Evolutionary conservation across 2,329 filamentous ascomycete genomes (phyloP).

Genomic region (Ceratocystis lukuohia): DNA sequence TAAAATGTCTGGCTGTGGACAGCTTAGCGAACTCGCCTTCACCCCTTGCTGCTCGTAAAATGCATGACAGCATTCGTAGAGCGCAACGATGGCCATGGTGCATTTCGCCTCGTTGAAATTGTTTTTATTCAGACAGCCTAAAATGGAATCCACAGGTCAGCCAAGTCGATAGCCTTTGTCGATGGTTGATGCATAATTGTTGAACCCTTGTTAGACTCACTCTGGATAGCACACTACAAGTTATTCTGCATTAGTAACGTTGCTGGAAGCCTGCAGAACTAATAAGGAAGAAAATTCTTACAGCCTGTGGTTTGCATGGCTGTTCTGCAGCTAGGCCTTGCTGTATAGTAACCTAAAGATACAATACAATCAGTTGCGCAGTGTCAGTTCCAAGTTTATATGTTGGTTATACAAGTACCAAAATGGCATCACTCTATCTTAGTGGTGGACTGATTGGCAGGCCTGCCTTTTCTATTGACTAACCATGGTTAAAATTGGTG

Average conservation of each 20-base stretch:
- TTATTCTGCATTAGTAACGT: not conserved
- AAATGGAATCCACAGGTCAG: conserved; percentile 49
- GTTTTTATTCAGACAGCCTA: conserved; percentile 74
- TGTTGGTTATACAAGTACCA: not conserved
- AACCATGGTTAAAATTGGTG: not conserved
- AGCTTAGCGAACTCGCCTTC: conserved; percentile 62
- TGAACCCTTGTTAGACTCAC: conserved; percentile 33
- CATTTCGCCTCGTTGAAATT: conserved; percentile 79
- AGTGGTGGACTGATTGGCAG: too few species aligned
- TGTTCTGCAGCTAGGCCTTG: conserved; percentile 40
- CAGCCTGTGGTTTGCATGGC: conserved; percentile 74
- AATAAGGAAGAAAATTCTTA: conserved; percentile 31
- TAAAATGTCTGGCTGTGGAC: conserved; percentile 68
- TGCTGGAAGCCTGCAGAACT: not conserved
- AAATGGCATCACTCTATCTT: not conserved
- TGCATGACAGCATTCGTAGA: conserved; percentile 85
- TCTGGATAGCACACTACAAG: conserved; percentile 72
- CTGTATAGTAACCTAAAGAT: conserved; percentile 13
- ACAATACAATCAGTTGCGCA: not conserved
- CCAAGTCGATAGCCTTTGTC: conserved; percentile 58
- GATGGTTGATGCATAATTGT: not conserved
- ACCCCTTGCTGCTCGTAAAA: conserved; percentile 77
- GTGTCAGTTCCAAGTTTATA: not conserved
- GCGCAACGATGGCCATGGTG: conserved; percentile 59
- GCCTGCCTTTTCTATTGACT: not conserved